Base-by-base conservation (phyloP, 805 yeast species). In the Wickerhamiella kazuoi region DNA sequence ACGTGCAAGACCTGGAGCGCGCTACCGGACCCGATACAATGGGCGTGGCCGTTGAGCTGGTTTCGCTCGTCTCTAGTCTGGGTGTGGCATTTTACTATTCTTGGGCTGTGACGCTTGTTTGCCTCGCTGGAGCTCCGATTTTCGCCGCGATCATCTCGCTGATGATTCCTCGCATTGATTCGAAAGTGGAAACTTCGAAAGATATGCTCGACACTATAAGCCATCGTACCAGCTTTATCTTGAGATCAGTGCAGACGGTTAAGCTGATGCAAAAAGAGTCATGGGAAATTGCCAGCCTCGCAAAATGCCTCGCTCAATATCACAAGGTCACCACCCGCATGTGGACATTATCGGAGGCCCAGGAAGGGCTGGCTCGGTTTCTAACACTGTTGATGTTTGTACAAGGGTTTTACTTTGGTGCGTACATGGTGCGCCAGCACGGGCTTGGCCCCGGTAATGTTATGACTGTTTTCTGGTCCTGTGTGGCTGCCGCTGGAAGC, bases 401-500 rank as follows among this genome's bases (percentile, higher is more conserved):
- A 2, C 94, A 82, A 56, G 93, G 87, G 0, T 80, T 90, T 50
- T 84, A 93, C 82, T 87, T 78, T 59, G 99, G 97, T 1, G 69
- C 77, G 21, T 65, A 64, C 34, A 67, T 80, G 63, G 76, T 83
- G 3, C 56, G 59, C 28, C 55, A 58, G 4, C 71, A 72, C 0
- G 63, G 67, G 7, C 52, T 75, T 13, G 48, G 61, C 1, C 60
- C 82, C 2, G 77, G 80, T 11, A 67, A 73, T 30, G 81, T 87
- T 0, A 61, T 90, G 37, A 77, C 94, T 0, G 79, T 93, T 30
- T 83, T 90, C 49, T 74, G 82, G 47, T 69, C 94, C 9, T 82
- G 95, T 49, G 55, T 87, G 11, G 64, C 73, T 53, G 61, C 83
- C n/a, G 78, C 90, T 0, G 66, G 73, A 6, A 63, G 74, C 3